Percentiles rank a stretch among this genome's conserved stretches.
Evolutionary conservation across 139 green algal species (phyloP).

Genomic region (Yamagishiella unicocca): DNA sequence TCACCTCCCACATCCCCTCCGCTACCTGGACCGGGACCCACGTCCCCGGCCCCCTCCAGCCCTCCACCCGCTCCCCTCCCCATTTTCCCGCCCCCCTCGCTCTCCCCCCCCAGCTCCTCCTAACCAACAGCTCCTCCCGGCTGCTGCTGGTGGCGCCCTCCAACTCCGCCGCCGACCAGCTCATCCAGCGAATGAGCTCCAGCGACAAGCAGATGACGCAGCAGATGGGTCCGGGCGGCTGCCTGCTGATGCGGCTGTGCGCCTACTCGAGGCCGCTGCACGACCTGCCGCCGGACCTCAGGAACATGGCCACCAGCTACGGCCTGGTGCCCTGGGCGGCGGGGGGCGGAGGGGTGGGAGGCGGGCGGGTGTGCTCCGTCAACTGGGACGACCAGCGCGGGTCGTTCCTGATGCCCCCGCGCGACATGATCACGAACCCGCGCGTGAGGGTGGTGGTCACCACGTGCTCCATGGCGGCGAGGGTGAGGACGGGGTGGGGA

Average conservation of each 20-base stretch:
- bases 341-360: neutral
- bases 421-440: constrained; percentile 10
- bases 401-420: constrained; percentile 55
- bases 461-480: constrained; percentile 60
- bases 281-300: neutral
- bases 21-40: too few relatives aligned
- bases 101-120: constrained; percentile 42
- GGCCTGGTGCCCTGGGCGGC: neutral
- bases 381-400: constrained; percentile 40
- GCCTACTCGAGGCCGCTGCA: constrained; percentile 38
- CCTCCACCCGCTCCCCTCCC: neutral
- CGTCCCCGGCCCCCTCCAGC: neutral
- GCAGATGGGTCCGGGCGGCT: constrained; percentile 39
- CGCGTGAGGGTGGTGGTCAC: constrained; percentile 51
- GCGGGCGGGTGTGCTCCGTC: neutral
- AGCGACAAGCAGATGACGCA: neutral
- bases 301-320: neutral
- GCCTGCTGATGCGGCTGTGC: constrained; percentile 40
- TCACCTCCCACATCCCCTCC: too few relatives aligned
- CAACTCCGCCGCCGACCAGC: constrained; percentile 66
- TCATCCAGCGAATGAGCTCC: constrained; percentile 16
- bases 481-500: constrained; percentile 32
- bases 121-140: neutral
- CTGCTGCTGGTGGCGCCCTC: constrained; percentile 60
- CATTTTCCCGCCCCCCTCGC: neutral